Percentiles rank a stretch among this genome's conserved stretches.
Conservation (phyloP, 176 grass and related monocot species). For the Triticum turgidum region DNA sequence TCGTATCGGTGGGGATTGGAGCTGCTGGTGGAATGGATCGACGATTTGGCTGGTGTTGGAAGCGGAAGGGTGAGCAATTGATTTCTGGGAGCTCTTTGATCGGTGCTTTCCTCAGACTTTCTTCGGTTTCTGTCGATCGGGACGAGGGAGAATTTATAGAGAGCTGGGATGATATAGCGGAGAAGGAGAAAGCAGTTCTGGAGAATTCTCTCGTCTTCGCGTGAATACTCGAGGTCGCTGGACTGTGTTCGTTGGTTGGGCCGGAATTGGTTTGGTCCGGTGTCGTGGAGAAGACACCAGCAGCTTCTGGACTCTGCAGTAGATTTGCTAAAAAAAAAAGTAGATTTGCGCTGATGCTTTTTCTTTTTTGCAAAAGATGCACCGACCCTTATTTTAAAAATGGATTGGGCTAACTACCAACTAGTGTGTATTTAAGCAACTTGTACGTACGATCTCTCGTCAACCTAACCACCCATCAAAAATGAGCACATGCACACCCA, state of each 20-base stretch:
- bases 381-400: too few relatives aligned
- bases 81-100: background rate
- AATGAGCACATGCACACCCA: too few relatives aligned
- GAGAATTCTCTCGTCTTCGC: slow-evolving; percentile 33
- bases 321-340: too few relatives aligned
- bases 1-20: background rate
- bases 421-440: too few relatives aligned
- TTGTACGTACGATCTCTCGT: too few relatives aligned
- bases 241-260: background rate
- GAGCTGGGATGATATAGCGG: background rate
- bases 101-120: background rate
- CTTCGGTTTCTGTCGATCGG: background rate
- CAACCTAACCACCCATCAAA: too few relatives aligned
- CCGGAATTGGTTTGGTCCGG: too few relatives aligned
- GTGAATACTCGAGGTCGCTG: background rate
- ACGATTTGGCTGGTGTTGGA: background rate
- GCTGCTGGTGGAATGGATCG: background rate
- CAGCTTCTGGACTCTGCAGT: too few relatives aligned
- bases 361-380: too few relatives aligned
- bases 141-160: background rate
- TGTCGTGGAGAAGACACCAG: too few relatives aligned
- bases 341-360: too few relatives aligned
- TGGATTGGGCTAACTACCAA: too few relatives aligned
- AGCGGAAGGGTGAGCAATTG: background rate
- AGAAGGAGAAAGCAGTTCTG: slow-evolving; percentile 10